Percentiles rank a stretch among this genome's conserved stretches.
Evolutionary conservation across 139 green algal species (phyloP).

Genomic region (Chlamydomonas sp.): DNA sequence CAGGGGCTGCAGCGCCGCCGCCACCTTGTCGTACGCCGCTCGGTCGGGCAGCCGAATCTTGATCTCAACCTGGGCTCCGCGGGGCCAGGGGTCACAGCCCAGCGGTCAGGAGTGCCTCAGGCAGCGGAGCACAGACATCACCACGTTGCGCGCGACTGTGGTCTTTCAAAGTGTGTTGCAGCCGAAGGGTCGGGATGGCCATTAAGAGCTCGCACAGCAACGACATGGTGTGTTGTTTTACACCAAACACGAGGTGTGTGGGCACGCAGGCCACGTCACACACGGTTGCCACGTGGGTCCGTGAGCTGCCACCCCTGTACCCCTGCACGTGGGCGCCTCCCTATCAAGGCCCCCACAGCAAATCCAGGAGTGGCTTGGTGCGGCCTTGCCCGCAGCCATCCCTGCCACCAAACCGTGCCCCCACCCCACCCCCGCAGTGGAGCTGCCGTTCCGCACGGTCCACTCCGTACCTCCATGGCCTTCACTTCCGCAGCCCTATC

Average conservation of each 20-base stretch:
- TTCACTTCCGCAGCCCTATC: constrained; percentile 52
- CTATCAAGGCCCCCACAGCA: no score
- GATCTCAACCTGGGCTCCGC: constrained; percentile 84
- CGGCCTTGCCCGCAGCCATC: no score
- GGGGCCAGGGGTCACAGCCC: background rate
- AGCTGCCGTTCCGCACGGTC: background rate
- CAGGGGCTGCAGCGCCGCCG: constrained; percentile 54
- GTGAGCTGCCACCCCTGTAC: background rate
- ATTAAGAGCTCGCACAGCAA: no score
- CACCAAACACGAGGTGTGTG: no score
- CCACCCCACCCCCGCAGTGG: background rate
- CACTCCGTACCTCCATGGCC: constrained; percentile 38
- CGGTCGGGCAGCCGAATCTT: constrained; percentile 86
- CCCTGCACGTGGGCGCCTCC: no score
- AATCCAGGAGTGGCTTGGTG: no score
- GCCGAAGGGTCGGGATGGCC: no score
- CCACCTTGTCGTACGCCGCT: constrained; percentile 73
- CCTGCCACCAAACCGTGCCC: no score
- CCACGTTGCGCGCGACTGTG: no score
- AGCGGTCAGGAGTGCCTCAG: background rate
- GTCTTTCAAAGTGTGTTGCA: no score
- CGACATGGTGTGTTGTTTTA: no score
- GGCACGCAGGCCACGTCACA: background rate
- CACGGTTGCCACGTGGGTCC: background rate
- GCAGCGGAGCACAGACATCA: background rate